Base-by-base conservation (phyloP, 192 early-diverging fungal genomes). In the Entomortierella chlamydospora region DNA sequence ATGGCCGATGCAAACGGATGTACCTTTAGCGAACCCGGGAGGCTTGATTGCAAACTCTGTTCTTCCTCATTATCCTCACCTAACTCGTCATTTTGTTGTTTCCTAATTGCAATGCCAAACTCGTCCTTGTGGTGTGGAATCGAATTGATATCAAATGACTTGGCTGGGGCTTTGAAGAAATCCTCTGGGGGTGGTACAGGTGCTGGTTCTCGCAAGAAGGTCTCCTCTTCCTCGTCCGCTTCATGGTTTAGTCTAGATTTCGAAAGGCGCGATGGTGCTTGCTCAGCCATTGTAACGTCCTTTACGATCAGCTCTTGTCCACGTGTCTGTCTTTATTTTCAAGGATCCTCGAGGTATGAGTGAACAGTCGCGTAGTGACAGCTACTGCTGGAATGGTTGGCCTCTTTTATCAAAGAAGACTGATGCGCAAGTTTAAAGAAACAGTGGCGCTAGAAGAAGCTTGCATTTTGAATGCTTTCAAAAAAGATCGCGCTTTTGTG, bases 231-330 rank as follows among this genome's bases (percentile, higher is more conserved):
- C 31, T 50, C 28, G n/a, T 55, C 41, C 11, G 10, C 26, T 5
- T 31, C 41, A 18, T 20, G 12, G 54, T 33, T 28, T 17, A 18
- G 37, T 22, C 22, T 20, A 45, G 54, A 47, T 31, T 67, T 58
- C n/a, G 33, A 47, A 33, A 23, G 30, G 39, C 56, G 66, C 45
- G 66, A 49, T 45, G 18, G n/a, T 31, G 42, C 33, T 15, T 39
- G 56, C 45, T 68, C 66, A 23, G 64, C 52, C 64, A 68, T 68
- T 25, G 4, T 68, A 23, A 29, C 15, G 4, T 13, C 4, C 25
- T 29, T 54, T 54, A 10, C 4, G 52, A 54, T 54, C 52, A 54
- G 25, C 15, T 54, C 45, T 47, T 47, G 15, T 25, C 23, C 23
- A 54, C 52, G 52, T 23, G 52, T 54, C 52, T 28, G 4, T 23